Conservation (phyloP, 371 early-diverging fungal species). For the Mortierella sp. region DNA sequence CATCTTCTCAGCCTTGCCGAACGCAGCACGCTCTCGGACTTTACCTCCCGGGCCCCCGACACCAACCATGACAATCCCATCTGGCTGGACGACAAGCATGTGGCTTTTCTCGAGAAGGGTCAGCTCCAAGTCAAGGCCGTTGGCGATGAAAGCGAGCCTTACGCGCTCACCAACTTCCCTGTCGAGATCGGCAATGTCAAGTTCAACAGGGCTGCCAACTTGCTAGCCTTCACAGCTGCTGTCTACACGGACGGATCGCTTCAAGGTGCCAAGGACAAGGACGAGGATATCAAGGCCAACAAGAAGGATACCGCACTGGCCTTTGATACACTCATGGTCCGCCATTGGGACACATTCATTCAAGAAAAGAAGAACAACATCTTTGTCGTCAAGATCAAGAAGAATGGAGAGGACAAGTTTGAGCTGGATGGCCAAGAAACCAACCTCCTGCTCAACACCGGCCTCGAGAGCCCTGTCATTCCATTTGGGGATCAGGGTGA, state of each 20-base stretch:
- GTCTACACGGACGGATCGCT: conserved; percentile 62
- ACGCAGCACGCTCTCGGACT: conserved; percentile 54
- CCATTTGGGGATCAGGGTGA: conserved; percentile 71
- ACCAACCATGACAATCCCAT: conserved; percentile 61
- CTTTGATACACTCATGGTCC: conserved; percentile 73
- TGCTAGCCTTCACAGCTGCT: conserved; percentile 66
- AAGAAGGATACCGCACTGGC: conserved; percentile 65
- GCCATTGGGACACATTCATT: conserved; percentile 77
- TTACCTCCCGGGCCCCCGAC: conserved; percentile 54
- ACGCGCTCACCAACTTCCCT: conserved; percentile 63
- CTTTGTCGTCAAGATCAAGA: conserved; percentile 61
- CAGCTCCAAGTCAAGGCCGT: conserved; percentile 61
- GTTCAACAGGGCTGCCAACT: conserved; percentile 53
- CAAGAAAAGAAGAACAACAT: conserved; percentile 67
- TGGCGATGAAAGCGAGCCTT: conserved; percentile 44
- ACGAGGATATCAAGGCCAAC: conserved; percentile 54
- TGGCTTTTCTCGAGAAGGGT: conserved; percentile 61
- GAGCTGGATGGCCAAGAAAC: conserved; percentile 55
- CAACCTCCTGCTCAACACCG: conserved; percentile 62
- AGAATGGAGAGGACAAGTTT: conserved; percentile 46
- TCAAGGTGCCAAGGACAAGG: conserved; percentile 57
- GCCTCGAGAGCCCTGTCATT: conserved; percentile 64
- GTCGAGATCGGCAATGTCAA: conserved; percentile 59
- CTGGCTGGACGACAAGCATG: conserved; percentile 62
- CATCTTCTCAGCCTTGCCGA: conserved; percentile 57